Evolutionary conservation across 2,329 filamentous ascomycete species (phyloP).

Genomic region (Diaporthe longicolla): DNA sequence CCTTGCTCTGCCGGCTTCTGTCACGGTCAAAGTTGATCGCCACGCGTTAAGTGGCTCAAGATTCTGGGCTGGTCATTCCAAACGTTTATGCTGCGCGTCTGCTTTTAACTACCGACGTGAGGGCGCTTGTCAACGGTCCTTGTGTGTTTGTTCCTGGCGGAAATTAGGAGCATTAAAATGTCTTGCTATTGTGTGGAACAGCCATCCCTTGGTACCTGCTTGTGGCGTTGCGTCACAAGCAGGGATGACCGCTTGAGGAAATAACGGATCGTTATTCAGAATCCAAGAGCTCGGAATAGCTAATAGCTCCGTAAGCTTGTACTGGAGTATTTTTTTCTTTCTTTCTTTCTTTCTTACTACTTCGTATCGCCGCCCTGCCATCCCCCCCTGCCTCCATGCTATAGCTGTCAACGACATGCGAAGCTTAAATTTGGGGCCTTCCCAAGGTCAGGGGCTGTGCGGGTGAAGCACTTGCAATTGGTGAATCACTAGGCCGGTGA

Average conservation of each 20-base stretch:
- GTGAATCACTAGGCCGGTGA: neutral
- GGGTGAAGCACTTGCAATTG: neutral
- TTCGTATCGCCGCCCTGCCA: neutral
- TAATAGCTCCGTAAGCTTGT: neutral
- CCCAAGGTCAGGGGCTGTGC: slow-evolving; percentile 14
- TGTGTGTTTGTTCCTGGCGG: slow-evolving; percentile 34
- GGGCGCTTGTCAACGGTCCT: neutral
- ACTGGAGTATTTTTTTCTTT: neutral
- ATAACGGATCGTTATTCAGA: neutral
- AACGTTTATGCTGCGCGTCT: slow-evolving; percentile 22
- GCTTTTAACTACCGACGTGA: neutral
- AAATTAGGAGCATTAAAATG: slow-evolving; percentile 37
- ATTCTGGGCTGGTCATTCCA: slow-evolving; percentile 21
- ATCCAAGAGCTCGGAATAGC: slow-evolving; percentile 12
- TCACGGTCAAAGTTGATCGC: slow-evolving; percentile 11
- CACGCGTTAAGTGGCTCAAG: slow-evolving; percentile 12
- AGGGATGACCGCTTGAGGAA: slow-evolving; percentile 17
- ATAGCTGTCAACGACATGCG: slow-evolving; percentile 26
- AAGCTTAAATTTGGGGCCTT: slow-evolving; percentile 19
- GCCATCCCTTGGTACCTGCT: slow-evolving; percentile 21
- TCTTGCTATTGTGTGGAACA: slow-evolving; percentile 34
- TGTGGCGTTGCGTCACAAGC: slow-evolving; percentile 24
- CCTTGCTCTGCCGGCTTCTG: neutral
- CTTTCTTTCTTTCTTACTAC: too few relatives aligned
- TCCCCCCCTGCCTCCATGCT: neutral